Conservation (phyloP, 768 basidiomycete species). For the button mushroom (Agaricus bisporus) region DNA sequence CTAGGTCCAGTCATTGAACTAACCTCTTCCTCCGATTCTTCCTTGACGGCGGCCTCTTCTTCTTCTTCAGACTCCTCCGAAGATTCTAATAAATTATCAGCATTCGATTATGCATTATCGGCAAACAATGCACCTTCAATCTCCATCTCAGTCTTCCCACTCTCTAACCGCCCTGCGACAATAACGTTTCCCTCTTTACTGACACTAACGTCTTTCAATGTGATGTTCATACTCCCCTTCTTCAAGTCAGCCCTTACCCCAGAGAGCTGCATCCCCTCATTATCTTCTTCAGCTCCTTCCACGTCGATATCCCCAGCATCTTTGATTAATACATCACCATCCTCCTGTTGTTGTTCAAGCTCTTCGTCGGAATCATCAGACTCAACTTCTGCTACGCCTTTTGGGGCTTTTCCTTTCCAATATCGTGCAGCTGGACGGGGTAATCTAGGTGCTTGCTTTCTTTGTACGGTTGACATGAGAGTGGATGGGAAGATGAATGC, state of each 20-base stretch:
- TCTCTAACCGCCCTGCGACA: slow-evolving; percentile 74
- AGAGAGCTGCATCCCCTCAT: slow-evolving; percentile 32
- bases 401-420: slow-evolving; percentile 87
- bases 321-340: slow-evolving; percentile 55
- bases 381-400: slow-evolving; percentile 51
- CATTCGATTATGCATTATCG: neutral
- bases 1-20: slow-evolving; percentile 11
- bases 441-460: slow-evolving; percentile 72
- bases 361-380: slow-evolving; percentile 71
- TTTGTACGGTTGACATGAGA: slow-evolving; percentile 23
- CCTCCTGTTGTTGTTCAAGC: slow-evolving; percentile 36
- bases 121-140: slow-evolving; percentile 21
- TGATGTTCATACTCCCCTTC: slow-evolving; percentile 60
- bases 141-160: slow-evolving; percentile 65
- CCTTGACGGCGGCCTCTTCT: slow-evolving; percentile 33
- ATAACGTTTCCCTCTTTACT: slow-evolving; percentile 76
- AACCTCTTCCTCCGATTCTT: slow-evolving; percentile 41
- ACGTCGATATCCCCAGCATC: slow-evolving; percentile 47
- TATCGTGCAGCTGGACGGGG: slow-evolving; percentile 81
- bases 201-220: slow-evolving; percentile 75
- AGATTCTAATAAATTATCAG: slow-evolving; percentile 13
- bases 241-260: slow-evolving; percentile 24
- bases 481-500: neutral
- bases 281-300: slow-evolving; percentile 27
- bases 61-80: slow-evolving; percentile 23